Base-by-base conservation (phyloP, 768 basidiomycete genomes). In the Xanthoconium stramineum region DNA sequence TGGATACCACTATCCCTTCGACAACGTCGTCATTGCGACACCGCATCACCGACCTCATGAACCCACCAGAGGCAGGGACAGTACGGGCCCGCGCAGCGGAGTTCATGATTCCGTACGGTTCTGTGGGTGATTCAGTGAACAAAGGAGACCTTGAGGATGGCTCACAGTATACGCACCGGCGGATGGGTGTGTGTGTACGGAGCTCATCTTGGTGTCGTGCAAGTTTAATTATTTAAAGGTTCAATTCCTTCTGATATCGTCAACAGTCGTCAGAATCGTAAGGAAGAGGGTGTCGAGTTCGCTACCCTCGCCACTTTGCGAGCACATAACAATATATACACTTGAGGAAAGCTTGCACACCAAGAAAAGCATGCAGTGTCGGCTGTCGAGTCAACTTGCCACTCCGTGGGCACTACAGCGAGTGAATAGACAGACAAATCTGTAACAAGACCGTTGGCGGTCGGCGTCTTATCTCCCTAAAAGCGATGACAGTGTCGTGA, bases 41-140 rank as follows among this genome's bases (percentile, higher is more conserved):
- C 15, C 48, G 44, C 55, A 57, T 55, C 49, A 19, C 19, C n/a
- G 45, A 46, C 19, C 19, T 28, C 20, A 70, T 53, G 50, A 72
- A 63, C 32, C 55, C 61, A 28, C 33, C 0, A 6, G 45, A 20
- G n/a, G 32, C 19, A 14, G 64, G 61, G 17, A 57, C 65, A 36
- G 62, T 59, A 20, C 9, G 50, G 17, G 60, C 44, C 20, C 53
- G 68, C 5, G 14, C 20, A 30, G 33, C 5, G 7, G 44, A 53
- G 19, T 55, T 57, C 44, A 59, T 51, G 37, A 52, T 52, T 48
- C 37, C 58, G 24, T 47, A 56, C 12, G 45, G 55, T 51, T 35
- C 63, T 67, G 24, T 10, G 29, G 12, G 24, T 4, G 19, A 14
- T n/a, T 8, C 28, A 4, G 9, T 60, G 24, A 55, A 49, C 29